Evolutionary conservation across 163 green algal species (phyloP).

Genomic region (Picocystis sp.): DNA sequence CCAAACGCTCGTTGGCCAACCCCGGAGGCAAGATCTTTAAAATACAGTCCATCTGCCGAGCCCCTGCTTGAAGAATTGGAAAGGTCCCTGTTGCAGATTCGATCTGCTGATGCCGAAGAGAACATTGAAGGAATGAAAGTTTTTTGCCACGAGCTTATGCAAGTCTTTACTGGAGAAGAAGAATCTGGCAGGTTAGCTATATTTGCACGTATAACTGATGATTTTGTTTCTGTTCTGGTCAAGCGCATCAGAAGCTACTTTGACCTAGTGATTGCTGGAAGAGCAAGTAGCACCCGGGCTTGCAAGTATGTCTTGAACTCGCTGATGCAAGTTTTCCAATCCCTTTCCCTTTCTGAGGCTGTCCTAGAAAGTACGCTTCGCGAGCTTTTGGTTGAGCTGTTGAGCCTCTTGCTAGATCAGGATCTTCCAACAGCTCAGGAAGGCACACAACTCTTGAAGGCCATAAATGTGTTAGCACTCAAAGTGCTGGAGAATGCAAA

Average conservation of each 20-base stretch:
- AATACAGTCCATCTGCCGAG: too few species aligned
- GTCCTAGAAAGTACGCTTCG: conserved; percentile 12
- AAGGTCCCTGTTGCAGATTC: background rate
- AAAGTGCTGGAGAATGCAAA: conserved; percentile 74
- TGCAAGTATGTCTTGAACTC: conserved; percentile 89
- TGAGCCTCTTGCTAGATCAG: conserved; percentile 18
- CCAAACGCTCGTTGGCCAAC: background rate
- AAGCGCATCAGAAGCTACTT: too few species aligned
- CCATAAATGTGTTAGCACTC: conserved; percentile 87
- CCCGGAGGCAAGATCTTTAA: background rate
- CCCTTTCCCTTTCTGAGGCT: conserved; percentile 4
- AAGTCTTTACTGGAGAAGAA: conserved; percentile 10
- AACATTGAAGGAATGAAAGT: conserved; percentile 65
- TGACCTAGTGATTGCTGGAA: background rate
- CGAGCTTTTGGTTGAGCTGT: conserved; percentile 13
- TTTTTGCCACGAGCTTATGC: conserved; percentile 62
- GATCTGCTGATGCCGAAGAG: conserved; percentile 10
- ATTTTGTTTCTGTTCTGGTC: conserved; percentile 33
- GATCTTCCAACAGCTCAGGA: conserved; percentile 35
- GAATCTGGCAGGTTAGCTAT: conserved; percentile 4
- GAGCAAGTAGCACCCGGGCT: conserved; percentile 14
- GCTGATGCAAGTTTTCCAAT: conserved; percentile 55
- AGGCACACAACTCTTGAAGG: conserved; percentile 60
- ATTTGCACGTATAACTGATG: conserved; percentile 22
- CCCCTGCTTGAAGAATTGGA: background rate